Evolutionary conservation across 768 basidiomycete species (phyloP), one percentile per base, ranked within the genome.

Genomic region (Xerocomus spinulosus): DNA sequence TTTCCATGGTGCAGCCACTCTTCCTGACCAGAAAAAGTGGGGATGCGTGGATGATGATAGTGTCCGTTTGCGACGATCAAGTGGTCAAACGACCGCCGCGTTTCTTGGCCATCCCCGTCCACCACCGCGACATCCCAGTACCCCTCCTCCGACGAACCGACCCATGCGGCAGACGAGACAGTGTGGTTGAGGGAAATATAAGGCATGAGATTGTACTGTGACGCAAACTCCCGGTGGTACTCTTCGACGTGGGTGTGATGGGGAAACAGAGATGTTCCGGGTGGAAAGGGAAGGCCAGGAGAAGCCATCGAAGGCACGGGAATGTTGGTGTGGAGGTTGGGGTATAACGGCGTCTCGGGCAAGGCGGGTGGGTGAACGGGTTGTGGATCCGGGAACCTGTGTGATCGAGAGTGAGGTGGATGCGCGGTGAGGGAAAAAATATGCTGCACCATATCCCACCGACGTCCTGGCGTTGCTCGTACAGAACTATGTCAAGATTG

Each of bases 251-350:
- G 58, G 40, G 76, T 68, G 48, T 79, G 75, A 3, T 64, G 62
- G 2, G 81, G 73, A 56, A 70, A 81, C 5, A 83, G 66, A 2
- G 76, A 72, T 4, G 78, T 80, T 6, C 68, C 66, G 0, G 73
- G 74, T 0, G 71, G 74, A 46, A 76, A 82, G 0, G 80, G 73
- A 59, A 79, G 76, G 8, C 67, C 59, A n/a, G 79, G 79, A 54
- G 74, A 79, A 1, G 80, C 75, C 79, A 82, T 82, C 9, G 70
- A 71, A 2, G 80, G 80, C 3, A 75, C 69, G 13, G 79, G 78
- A 0, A 76, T 78, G 59, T 82, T 82, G 13, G 76, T 79, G 47
- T 61, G 73, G 15, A 83, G 68, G 12, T 62, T 67, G 4, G 79
- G 78, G 51, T 83, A 83, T 6, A 80, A 52, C 0, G 79, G 76